These are phyloP conservation scores for Jatropha multifida DNA, from an alignment of 441 rosid species.

Conservation along the genomic window DNA sequence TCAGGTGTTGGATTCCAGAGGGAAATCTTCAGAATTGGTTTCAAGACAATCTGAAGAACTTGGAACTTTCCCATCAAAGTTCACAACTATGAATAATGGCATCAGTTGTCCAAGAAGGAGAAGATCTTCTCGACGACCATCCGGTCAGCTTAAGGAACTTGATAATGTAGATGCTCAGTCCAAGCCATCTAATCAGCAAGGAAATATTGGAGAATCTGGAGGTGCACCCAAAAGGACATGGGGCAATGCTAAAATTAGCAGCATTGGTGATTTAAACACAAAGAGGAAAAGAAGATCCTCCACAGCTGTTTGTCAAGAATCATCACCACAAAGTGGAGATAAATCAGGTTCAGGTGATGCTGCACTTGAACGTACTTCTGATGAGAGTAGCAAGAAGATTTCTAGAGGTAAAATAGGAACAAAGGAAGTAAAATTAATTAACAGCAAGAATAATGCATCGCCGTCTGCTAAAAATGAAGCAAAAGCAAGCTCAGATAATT, in stretches of 20 bases:
- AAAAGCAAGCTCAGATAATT: slow-evolving; percentile 19
- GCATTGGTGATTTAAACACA: slow-evolving; percentile 32
- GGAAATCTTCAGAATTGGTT: slow-evolving; percentile 23
- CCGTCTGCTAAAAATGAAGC: slow-evolving; percentile 24
- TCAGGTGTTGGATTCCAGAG: slow-evolving; percentile 25
- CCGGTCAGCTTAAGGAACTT: slow-evolving; percentile 30
- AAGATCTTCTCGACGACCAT: slow-evolving; percentile 49
- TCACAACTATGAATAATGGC: slow-evolving; percentile 24
- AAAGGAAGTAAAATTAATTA: slow-evolving; percentile 16
- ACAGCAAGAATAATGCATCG: slow-evolving; percentile 21
- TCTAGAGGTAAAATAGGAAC: slow-evolving; percentile 15
- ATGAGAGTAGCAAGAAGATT: slow-evolving; percentile 11
- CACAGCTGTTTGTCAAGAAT: slow-evolving; percentile 6
- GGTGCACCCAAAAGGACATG: slow-evolving; percentile 27
- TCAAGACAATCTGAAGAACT: slow-evolving; percentile 12
- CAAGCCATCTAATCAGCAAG: slow-evolving; percentile 20
- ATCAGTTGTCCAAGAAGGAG: slow-evolving; percentile 46
- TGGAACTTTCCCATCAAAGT: slow-evolving; percentile 24
- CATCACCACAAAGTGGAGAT: slow-evolving; percentile 19
- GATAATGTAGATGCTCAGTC: slow-evolving; percentile 28
- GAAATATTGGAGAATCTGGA: slow-evolving; percentile 22
- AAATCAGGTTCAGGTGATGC: slow-evolving; percentile 18
- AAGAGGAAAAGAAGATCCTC: slow-evolving; percentile 31
- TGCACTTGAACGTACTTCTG: not conserved
- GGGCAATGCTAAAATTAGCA: slow-evolving; percentile 25